Conservation (phyloP, 2,329 filamentous ascomycete genomes). For the Paecilomyces niveus region DNA sequence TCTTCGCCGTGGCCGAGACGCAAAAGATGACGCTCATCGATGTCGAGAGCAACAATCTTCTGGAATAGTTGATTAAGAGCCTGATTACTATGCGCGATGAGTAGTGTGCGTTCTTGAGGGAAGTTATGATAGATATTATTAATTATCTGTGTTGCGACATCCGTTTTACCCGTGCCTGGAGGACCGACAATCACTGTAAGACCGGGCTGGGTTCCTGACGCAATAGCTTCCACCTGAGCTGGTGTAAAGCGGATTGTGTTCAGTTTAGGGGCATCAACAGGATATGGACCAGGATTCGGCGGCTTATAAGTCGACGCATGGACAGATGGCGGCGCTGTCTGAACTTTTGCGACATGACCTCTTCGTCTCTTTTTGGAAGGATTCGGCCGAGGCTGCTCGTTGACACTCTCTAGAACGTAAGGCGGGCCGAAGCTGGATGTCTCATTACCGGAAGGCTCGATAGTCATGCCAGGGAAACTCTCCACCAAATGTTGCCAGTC, state of each 20-base stretch:
- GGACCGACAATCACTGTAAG: conserved; percentile 91
- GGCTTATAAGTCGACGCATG: conserved; percentile 87
- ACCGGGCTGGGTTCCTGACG: conserved; percentile 88
- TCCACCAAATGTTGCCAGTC: conserved; percentile 92
- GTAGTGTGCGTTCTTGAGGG: conserved; percentile 79
- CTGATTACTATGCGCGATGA: conserved; percentile 96
- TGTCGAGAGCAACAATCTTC: conserved; percentile 93
- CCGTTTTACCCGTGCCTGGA: conserved; percentile 97
- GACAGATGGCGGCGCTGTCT: conserved; percentile 59
- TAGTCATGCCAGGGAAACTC: conserved; percentile 76
- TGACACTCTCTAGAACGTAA: conserved; percentile 68
- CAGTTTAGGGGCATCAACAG: conserved; percentile 69
- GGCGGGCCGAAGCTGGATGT: conserved; percentile 74
- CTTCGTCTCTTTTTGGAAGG: conserved; percentile 81
- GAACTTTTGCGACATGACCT: conserved; percentile 57
- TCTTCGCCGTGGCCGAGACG: conserved; percentile 93
- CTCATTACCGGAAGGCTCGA: conserved; percentile 69
- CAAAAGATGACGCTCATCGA: conserved; percentile 88
- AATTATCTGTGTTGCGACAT: conserved; percentile 96
- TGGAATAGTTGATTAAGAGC: conserved; percentile 95
- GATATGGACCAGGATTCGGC: conserved; percentile 83
- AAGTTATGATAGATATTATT: conserved; percentile 99
- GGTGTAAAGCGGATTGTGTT: conserved; percentile 86
- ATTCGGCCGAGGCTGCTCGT: conserved; percentile 48
- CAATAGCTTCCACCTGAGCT: conserved; percentile 84